These are phyloP conservation scores for Geotrichum candidum DNA, from an alignment of 1,139 yeast species.

Conservation along the genomic window DNA sequence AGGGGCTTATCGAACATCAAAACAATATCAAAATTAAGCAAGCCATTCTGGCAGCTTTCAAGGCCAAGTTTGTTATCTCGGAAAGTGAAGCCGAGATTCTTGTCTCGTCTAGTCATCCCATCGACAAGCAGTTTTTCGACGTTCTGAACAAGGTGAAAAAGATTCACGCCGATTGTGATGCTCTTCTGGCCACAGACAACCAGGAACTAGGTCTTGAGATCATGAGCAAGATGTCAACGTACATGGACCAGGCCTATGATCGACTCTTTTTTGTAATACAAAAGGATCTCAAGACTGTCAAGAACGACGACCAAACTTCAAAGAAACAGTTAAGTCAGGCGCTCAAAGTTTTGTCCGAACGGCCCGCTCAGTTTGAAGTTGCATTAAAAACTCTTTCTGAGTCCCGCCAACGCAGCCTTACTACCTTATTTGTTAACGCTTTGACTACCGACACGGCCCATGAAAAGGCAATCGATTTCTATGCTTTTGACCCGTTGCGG, in stretches of 20 bases:
- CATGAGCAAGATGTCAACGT: constrained; percentile 53
- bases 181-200: constrained; percentile 53
- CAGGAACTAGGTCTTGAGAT: constrained; percentile 67
- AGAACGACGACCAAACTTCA: constrained; percentile 20
- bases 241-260: constrained; percentile 48
- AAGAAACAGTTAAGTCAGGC: constrained; percentile 28
- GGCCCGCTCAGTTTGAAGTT: constrained; percentile 35
- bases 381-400: constrained; percentile 33
- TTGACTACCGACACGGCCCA: constrained; percentile 45
- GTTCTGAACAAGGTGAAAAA: constrained; percentile 55
- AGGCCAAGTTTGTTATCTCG: constrained; percentile 58
- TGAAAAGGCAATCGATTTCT: constrained; percentile 51
- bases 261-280: constrained; percentile 42
- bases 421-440: constrained; percentile 45
- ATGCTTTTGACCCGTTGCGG: constrained; percentile 75
- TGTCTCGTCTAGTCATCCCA: constrained; percentile 26
- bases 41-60: constrained; percentile 51
- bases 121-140: constrained; percentile 56
- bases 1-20: constrained; percentile 41
- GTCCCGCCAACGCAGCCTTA: constrained; percentile 30
- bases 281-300: constrained; percentile 31
- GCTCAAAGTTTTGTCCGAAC: constrained; percentile 34
- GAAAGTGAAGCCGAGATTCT: constrained; percentile 55
- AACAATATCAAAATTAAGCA: constrained; percentile 47
- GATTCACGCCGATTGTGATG: constrained; percentile 63